A percentile compares a stretch with the other conserved stretches of the same genome.
phyloP scores from a whole-genome alignment of 192 early-diverging fungal species.

The Physocladia obscura region DNA sequence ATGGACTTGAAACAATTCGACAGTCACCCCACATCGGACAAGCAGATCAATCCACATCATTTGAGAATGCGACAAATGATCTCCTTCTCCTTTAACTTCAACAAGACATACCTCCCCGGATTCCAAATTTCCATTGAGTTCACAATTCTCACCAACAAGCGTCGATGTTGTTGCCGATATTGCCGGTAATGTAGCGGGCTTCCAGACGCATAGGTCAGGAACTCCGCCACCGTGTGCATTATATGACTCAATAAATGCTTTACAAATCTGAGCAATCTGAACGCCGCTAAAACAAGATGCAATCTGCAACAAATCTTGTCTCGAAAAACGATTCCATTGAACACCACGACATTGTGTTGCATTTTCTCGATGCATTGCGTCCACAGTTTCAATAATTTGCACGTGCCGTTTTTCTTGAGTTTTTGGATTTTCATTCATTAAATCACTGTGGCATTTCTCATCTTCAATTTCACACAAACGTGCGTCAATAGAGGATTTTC shows the following conservation, averaged over 20 bases:
- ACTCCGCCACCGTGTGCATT: conserved; percentile 47
- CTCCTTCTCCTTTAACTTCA: conserved; percentile 53
- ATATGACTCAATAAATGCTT: conserved; percentile 36
- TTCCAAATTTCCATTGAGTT: not conserved
- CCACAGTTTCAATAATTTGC: conserved; percentile 11
- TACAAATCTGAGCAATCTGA: conserved; percentile 34
- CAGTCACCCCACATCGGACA: conserved; percentile 27
- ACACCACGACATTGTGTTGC: conserved; percentile 32
- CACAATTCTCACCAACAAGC: too few relatives aligned
- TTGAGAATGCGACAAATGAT: conserved; percentile 45
- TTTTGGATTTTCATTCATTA: not conserved
- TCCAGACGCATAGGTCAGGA: conserved; percentile 53
- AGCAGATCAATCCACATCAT: conserved; percentile 49
- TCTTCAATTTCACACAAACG: conserved; percentile 32
- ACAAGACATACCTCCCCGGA: conserved; percentile 36
- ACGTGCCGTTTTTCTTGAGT: not conserved
- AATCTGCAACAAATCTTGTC: conserved; percentile 32
- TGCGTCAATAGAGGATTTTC: conserved; percentile 27
- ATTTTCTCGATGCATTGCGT: not conserved
- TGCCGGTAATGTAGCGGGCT: too few relatives aligned
- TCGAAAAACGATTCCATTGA: conserved; percentile 36
- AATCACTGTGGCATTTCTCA: not conserved
- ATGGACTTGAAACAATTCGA: conserved; percentile 42
- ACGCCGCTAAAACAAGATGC: conserved; percentile 31
- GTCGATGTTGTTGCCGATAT: too few relatives aligned